Base-by-base conservation (phyloP, 2,329 filamentous ascomycete genomes). In the Ophiostoma australiae region DNA sequence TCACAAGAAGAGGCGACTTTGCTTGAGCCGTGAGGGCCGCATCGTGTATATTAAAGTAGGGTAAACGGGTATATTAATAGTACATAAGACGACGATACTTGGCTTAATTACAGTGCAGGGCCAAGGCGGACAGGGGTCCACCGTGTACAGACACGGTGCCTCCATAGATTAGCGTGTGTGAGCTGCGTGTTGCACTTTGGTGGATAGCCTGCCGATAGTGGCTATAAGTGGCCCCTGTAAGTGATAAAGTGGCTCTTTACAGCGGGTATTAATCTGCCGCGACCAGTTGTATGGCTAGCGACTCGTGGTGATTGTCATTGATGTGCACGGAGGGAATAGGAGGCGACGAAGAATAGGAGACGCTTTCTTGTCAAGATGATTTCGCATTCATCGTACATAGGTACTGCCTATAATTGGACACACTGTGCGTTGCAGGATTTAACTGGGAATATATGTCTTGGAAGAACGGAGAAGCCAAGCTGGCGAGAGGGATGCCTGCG, bases 221-320 rank as follows among this genome's bases (percentile, higher is more conserved):
- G 58, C 4, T 33, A 17, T 63, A 63, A 63, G 27, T 33, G 58
- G 58, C 8, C 58, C 15, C 27, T 33, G 27, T 33, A 63, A 63
- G 58, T 63, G n/a, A 7, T 17, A 33, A 63, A 63, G 27, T 33
- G 58, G 27, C 58, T 33, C 52, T 63, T 63, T 63, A 63, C 58
- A 63, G 58, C 58, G 58, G 58, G 58, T 31, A 63, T 63, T 63
- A 33, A 63, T 63, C 58, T 63, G 58, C 58, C 58, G 11, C 11
- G 11, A 27, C 58, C 23, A 61, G 55, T 63, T 15, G 58, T 33
- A 33, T 63, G 55, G n/a, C 27, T 31, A 3, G 58, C 58, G 8
- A 11, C 15, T 35, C 13, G 27, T 63, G 58, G 15, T 20, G 58
- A 63, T 63, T 58, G 52, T 27, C n/a, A 58, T 58, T 58, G 52